These are phyloP conservation scores for Pseudovirgaria hyperparasitica DNA, from an alignment of 2,329 filamentous ascomycete species.

Conservation along the genomic window DNA sequence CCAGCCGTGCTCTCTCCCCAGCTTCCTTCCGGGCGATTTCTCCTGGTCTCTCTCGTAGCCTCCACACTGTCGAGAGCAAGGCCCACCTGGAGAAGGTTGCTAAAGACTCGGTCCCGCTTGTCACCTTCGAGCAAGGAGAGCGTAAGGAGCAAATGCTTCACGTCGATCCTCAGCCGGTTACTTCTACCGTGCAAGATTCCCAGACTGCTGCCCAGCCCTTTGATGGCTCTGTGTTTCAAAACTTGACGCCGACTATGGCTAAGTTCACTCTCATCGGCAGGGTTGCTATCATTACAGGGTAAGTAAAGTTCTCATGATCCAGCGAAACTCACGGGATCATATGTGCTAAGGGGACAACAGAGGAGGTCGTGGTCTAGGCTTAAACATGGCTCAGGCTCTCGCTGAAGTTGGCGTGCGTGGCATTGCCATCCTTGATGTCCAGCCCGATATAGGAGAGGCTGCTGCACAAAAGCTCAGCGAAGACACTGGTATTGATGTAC, in stretches of 20 bases:
- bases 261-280: slow-evolving; percentile 58
- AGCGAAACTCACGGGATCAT: too few relatives aligned
- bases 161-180: too few relatives aligned
- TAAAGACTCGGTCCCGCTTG: neutral
- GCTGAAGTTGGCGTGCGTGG: slow-evolving; percentile 64
- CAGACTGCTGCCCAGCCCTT: slow-evolving; percentile 17
- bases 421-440: slow-evolving; percentile 64
- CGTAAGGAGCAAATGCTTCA: too few relatives aligned
- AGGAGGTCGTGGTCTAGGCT: slow-evolving; percentile 64
- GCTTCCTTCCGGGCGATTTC: slow-evolving; percentile 1
- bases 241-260: slow-evolving; percentile 52
- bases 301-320: slow-evolving; percentile 18
- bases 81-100: neutral
- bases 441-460: slow-evolving; percentile 60
- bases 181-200: too few relatives aligned
- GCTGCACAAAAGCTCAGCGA: slow-evolving; percentile 56
- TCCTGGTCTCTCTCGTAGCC: neutral
- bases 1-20: slow-evolving; percentile 1
- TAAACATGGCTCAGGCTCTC: slow-evolving; percentile 67
- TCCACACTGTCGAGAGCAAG: neutral
- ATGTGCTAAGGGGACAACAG: too few relatives aligned
- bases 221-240: slow-evolving; percentile 31
- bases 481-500: slow-evolving; percentile 59
- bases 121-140: too few relatives aligned
- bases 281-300: slow-evolving; percentile 61